A percentile compares a stretch with the other conserved stretches of the same genome.
Evolutionary conservation across 805 yeast species (phyloP).

Genomic region (Starmerella stellata): DNA sequence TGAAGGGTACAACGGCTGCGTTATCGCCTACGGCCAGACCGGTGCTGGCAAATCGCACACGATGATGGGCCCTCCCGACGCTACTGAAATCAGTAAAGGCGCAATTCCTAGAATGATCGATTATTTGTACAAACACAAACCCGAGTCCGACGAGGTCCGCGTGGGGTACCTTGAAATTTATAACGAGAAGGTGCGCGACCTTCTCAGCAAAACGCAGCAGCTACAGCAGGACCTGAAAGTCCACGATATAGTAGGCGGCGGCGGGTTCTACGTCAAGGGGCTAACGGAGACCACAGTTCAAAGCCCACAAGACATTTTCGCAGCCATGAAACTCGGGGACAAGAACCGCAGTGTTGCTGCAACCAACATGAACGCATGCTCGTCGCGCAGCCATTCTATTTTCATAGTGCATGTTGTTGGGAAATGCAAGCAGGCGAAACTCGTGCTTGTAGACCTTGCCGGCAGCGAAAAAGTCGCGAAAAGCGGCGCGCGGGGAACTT

Average conservation of each 20-base stretch:
- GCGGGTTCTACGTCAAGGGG: slow-evolving; percentile 27
- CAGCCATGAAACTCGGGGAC: neutral
- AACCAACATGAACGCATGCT: slow-evolving; percentile 53
- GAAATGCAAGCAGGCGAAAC: slow-evolving; percentile 28
- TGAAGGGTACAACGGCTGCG: slow-evolving; percentile 57
- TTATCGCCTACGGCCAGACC: slow-evolving; percentile 54
- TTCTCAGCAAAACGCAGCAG: slow-evolving; percentile 29
- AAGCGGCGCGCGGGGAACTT: slow-evolving; percentile 57
- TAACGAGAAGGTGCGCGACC: slow-evolving; percentile 56
- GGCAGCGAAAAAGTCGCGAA: slow-evolving; percentile 66
- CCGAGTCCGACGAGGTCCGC: no score
- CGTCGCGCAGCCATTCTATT: slow-evolving; percentile 70
- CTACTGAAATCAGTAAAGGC: slow-evolving; percentile 43
- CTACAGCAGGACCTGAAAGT: slow-evolving; percentile 22
- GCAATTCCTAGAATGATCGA: slow-evolving; percentile 46
- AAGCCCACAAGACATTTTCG: neutral
- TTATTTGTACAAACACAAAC: slow-evolving; percentile 13
- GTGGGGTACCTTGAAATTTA: slow-evolving; percentile 66
- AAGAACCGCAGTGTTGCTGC: slow-evolving; percentile 25
- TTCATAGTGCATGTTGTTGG: slow-evolving; percentile 43
- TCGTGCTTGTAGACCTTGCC: slow-evolving; percentile 67
- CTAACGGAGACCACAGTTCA: neutral
- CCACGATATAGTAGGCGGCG: slow-evolving; percentile 49
- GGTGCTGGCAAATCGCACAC: slow-evolving; percentile 63
- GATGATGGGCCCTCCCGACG: slow-evolving; percentile 42